A percentile compares a stretch with the other conserved stretches of the same genome.
phyloP scores from a whole-genome alignment of 306 rosid genomes.

The Nissolia schottii region DNA sequence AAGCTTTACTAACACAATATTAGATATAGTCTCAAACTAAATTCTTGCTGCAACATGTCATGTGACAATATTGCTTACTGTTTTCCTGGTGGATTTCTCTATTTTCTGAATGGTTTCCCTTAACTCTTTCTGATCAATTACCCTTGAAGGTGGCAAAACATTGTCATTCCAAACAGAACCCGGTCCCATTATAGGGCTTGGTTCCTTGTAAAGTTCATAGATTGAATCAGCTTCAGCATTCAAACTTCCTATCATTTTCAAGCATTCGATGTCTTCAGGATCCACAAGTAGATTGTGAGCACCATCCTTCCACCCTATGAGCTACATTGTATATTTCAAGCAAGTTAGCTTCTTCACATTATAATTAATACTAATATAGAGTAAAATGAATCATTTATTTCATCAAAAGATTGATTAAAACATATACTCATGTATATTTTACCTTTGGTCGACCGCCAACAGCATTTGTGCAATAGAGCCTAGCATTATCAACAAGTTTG shows the following conservation, averaged over 20 bases:
- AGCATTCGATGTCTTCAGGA: conserved; percentile 44
- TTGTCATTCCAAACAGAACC: conserved; percentile 65
- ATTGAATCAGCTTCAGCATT: conserved; percentile 70
- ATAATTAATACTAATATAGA: not conserved
- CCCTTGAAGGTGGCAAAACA: conserved; percentile 50
- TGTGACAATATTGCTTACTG: not conserved
- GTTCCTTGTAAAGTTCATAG: conserved; percentile 54
- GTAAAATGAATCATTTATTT: not conserved
- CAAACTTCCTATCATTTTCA: conserved; percentile 42
- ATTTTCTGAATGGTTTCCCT: conserved; percentile 42
- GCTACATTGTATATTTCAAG: conserved; percentile 43
- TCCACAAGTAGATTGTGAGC: conserved; percentile 51
- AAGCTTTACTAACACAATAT: not conserved
- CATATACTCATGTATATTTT: conserved; percentile 15
- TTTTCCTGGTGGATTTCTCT: conserved; percentile 32
- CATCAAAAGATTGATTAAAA: not conserved
- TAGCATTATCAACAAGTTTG: conserved; percentile 74
- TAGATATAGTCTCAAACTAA: not conserved
- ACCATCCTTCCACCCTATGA: conserved; percentile 70
- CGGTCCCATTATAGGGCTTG: conserved; percentile 28
- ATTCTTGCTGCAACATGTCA: not conserved
- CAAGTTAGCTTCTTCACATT: not conserved
- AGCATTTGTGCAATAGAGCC: conserved; percentile 55
- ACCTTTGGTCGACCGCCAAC: conserved; percentile 64
- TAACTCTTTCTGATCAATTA: conserved; percentile 42